These are phyloP conservation scores for Pilobolus umbonatus DNA, from an alignment of 192 early-diverging fungal species.

Conservation along the genomic window DNA sequence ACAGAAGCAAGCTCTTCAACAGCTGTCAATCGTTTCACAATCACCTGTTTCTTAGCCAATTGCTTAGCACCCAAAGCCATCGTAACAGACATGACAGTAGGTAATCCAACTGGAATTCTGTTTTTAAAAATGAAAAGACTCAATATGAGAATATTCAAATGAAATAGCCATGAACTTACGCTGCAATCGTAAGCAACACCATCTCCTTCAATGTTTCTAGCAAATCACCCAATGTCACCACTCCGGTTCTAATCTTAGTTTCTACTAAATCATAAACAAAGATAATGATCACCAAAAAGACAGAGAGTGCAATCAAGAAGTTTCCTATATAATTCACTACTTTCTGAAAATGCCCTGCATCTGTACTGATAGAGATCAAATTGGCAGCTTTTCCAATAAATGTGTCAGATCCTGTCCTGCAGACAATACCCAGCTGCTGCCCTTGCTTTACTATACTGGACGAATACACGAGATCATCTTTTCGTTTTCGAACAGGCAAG, in stretches of 20 bases:
- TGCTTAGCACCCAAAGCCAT: conserved; percentile 79
- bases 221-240: conserved; percentile 52
- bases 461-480: conserved; percentile 60
- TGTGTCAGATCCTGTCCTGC: conserved; percentile 66
- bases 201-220: conserved; percentile 51
- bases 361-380: conserved; percentile 61
- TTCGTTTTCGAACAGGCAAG: conserved; percentile 53
- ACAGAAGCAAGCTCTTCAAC: conserved; percentile 78
- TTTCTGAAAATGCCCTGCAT: conserved; percentile 76
- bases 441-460: conserved; percentile 73
- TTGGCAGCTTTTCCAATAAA: conserved; percentile 72
- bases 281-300: conserved; percentile 49
- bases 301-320: conserved; percentile 62
- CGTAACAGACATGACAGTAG: conserved; percentile 80
- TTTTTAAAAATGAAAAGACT: background rate
- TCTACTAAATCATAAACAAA: conserved; percentile 40
- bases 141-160: background rate
- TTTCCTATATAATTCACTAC: conserved; percentile 73
- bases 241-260: conserved; percentile 21
- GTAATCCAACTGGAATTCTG: conserved; percentile 72
- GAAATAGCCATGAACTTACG: conserved; percentile 28
- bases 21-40: conserved; percentile 74
- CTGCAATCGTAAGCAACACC: conserved; percentile 68
- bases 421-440: conserved; percentile 63
- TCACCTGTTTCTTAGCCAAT: conserved; percentile 68